Evolutionary conservation across 2,329 filamentous ascomycete species (phyloP).

Genomic region (Trichoderma oligosporum): DNA sequence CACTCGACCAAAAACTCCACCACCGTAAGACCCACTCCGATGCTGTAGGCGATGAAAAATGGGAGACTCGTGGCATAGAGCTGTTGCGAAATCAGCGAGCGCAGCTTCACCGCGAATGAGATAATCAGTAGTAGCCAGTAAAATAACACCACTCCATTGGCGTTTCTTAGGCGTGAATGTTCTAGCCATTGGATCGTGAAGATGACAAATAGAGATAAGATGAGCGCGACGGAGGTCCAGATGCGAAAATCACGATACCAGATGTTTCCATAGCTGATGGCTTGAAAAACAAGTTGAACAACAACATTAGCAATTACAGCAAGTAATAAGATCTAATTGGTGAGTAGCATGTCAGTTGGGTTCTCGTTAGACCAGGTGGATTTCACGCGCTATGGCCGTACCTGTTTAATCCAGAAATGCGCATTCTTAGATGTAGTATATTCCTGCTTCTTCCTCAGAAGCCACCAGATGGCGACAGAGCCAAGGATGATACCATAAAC

Average conservation of each 20-base stretch:
- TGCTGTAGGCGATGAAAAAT: slow-evolving; percentile 74
- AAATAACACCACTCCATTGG: slow-evolving; percentile 84
- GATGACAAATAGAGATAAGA: slow-evolving; percentile 69
- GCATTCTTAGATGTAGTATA: slow-evolving; percentile 72
- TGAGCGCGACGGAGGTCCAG: slow-evolving; percentile 70
- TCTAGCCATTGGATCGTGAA: slow-evolving; percentile 82
- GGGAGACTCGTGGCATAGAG: slow-evolving; percentile 61
- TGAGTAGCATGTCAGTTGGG: neutral
- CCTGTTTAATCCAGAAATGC: slow-evolving; percentile 92
- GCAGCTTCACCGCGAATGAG: slow-evolving; percentile 74
- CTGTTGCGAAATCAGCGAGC: slow-evolving; percentile 77
- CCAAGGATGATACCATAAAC: slow-evolving; percentile 76
- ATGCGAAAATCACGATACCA: slow-evolving; percentile 83
- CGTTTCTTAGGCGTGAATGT: slow-evolving; percentile 74
- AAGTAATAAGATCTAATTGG: slow-evolving; percentile 54
- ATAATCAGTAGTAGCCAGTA: slow-evolving; percentile 89
- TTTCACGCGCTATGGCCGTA: slow-evolving; percentile 36
- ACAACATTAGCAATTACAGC: slow-evolving; percentile 65
- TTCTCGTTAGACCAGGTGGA: neutral
- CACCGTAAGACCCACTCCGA: slow-evolving; percentile 65
- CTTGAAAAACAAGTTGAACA: slow-evolving; percentile 72
- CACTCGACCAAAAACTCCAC: slow-evolving; percentile 78
- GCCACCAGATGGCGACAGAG: slow-evolving; percentile 72
- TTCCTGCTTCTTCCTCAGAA: slow-evolving; percentile 65
- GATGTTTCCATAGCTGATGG: slow-evolving; percentile 61